Evolutionary conservation across 2,329 filamentous ascomycete species (phyloP), one percentile per base, ranked within the genome.

Genomic region (Colletotrichum sansevieriae): DNA sequence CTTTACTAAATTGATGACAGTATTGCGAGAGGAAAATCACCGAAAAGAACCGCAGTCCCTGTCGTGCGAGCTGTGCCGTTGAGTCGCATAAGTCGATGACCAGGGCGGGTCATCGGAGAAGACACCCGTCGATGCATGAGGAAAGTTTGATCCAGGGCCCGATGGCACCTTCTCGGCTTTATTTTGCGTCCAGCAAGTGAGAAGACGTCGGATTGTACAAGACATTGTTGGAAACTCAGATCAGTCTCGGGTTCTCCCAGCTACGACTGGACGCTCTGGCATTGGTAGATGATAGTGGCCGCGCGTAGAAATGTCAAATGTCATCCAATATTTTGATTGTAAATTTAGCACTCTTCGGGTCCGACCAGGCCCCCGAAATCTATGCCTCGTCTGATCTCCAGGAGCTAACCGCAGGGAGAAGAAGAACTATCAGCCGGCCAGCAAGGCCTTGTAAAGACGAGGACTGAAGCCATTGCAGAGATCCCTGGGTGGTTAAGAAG

Each of bases 121-220:
- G 25, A 33, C 3, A 8, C 49, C 47, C 29, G 20, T 47, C 18
- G 18, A 7, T 44, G 44, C 25, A 43, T 20, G 13, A 35, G 6
- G 62, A 63, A 63, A 63, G 43, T 57, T 25, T 57, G 25, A 44
- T 57, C 25, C 20, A 37, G 33, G 18, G 25, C 35, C 2, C 22
- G 25, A 43, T 57, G 18, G 20, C 10, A 39, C 18, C 18, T n/a
- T 29, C 6, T 43, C 12, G 29, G 57, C 11, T 20, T 2, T 2
- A 41, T 22, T 5, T 41, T 47, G 9, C 33, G 9, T 52, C 1
- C 37, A n/a, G 9, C 25, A 9, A 47, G 13, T 22, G 39, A 43
- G 18, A 43, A 7, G 54, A 29, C 6, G 25, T 12, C 6, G 15
- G 39, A 12, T 43, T 44, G 15, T 44, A 22, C 37, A 18, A 11